phyloP scores from a whole-genome alignment of 2,329 filamentous ascomycete genomes.

The Fusarium robinianum region DNA sequence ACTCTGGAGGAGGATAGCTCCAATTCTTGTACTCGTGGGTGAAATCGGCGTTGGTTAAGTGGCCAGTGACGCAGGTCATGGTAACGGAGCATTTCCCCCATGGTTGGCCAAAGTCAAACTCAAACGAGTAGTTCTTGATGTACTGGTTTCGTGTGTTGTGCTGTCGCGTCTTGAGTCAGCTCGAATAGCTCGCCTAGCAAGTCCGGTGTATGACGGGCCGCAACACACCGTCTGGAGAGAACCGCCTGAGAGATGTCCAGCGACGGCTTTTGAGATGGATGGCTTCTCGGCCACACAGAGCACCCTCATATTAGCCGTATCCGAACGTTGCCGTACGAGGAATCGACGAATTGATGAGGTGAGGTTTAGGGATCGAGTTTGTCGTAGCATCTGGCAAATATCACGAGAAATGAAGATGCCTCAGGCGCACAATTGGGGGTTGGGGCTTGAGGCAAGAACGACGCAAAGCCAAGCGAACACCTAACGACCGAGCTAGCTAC shows the following conservation, averaged over 20 bases:
- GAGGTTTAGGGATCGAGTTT: constrained; percentile 3
- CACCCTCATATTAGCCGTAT: constrained; percentile 55
- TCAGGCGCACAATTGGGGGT: constrained; percentile 16
- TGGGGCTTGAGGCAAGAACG: constrained; percentile 19
- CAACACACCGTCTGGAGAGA: constrained; percentile 66
- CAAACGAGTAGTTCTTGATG: constrained; percentile 93
- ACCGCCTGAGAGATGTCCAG: constrained; percentile 84
- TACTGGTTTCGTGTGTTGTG: constrained; percentile 71
- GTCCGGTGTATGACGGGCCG: background rate
- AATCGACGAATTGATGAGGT: background rate
- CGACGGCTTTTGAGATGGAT: constrained; percentile 93
- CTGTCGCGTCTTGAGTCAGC: constrained; percentile 49
- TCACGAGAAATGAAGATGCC: constrained; percentile 19
- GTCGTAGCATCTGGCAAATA: background rate
- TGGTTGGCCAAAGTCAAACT: constrained; percentile 79
- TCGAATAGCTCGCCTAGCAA: background rate
- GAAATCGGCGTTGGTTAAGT: constrained; percentile 84
- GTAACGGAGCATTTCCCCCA: constrained; percentile 85
- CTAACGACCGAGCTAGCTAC: too few species aligned
- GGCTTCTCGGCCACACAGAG: constrained; percentile 71
- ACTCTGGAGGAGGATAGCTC: constrained; percentile 76
- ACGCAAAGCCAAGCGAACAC: too few species aligned
- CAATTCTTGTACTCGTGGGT: constrained; percentile 74
- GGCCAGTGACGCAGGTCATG: constrained; percentile 92
- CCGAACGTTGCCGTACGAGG: too few species aligned